phyloP scores from a whole-genome alignment of 495 filamentous ascomycete genomes.

The Talaromyces proteolyticus region DNA sequence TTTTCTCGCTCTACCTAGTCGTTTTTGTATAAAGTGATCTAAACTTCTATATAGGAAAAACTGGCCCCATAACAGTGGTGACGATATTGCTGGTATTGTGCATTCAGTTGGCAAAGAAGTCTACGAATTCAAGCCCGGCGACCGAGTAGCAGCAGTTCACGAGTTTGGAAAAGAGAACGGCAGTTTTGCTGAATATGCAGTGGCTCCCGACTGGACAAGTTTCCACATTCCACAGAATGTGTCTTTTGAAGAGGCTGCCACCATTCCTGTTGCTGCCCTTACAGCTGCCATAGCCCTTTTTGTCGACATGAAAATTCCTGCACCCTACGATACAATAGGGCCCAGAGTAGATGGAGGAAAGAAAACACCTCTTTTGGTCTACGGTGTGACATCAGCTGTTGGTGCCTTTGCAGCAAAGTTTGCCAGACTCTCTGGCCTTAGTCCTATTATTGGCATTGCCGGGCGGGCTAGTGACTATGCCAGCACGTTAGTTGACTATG shows the following conservation, averaged over 20 bases:
- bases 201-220: conserved; percentile 58
- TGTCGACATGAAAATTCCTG: conserved; percentile 49
- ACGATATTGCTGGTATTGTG: conserved; percentile 69
- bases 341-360: no score
- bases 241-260: conserved; percentile 67
- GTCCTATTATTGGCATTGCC: conserved; percentile 66
- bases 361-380: conserved; percentile 61
- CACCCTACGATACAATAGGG: conserved; percentile 51
- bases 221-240: conserved; percentile 61
- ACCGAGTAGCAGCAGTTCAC: conserved; percentile 68
- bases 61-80: conserved; percentile 49
- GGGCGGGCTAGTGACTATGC: conserved; percentile 51
- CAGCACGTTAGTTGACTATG: conserved; percentile 54
- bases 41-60: not conserved
- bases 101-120: conserved; percentile 56
- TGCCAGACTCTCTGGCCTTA: conserved; percentile 58
- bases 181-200: conserved; percentile 64
- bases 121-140: conserved; percentile 56
- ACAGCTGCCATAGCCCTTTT: conserved; percentile 64
- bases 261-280: conserved; percentile 68
- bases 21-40: not conserved
- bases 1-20: not conserved
- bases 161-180: conserved; percentile 49
- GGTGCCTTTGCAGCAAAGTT: conserved; percentile 65
- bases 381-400: conserved; percentile 61